A percentile compares a stretch with the other conserved stretches of the same genome.
Conservation (phyloP, 192 early-diverging fungal species). For the Chytriomyces sp. region DNA sequence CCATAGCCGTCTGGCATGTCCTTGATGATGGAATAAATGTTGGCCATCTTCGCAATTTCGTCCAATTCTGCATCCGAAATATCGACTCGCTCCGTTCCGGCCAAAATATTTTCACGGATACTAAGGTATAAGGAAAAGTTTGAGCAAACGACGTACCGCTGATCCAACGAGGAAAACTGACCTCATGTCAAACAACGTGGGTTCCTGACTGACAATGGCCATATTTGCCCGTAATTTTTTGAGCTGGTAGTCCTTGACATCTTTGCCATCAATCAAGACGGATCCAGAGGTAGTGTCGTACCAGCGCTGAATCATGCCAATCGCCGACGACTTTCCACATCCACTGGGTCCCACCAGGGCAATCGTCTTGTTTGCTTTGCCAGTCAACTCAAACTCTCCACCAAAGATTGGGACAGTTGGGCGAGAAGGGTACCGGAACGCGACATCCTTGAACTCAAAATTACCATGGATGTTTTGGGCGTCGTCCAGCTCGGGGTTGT, state of each 20-base stretch:
- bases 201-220: constrained; percentile 66
- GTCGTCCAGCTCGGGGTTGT: constrained; percentile 37
- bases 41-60: constrained; percentile 72
- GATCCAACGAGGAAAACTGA: too few species aligned
- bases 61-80: constrained; percentile 61
- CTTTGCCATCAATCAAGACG: constrained; percentile 64
- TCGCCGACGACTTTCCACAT: constrained; percentile 66
- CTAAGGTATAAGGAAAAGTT: too few species aligned
- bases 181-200: constrained; percentile 48
- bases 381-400: constrained; percentile 56
- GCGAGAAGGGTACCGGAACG: constrained; percentile 64
- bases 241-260: constrained; percentile 69
- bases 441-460: constrained; percentile 52
- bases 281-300: constrained; percentile 69
- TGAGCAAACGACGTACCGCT: too few species aligned
- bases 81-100: constrained; percentile 14
- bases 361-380: constrained; percentile 66
- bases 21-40: constrained; percentile 68
- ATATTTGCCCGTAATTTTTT: constrained; percentile 61
- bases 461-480: constrained; percentile 32
- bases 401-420: constrained; percentile 52
- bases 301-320: constrained; percentile 64
- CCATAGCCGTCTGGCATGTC: constrained; percentile 74
- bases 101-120: constrained; percentile 46
- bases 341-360: constrained; percentile 74